These are phyloP conservation scores for Leccinum truebloodii DNA, from an alignment of 768 basidiomycete genomes.

Conservation along the genomic window DNA sequence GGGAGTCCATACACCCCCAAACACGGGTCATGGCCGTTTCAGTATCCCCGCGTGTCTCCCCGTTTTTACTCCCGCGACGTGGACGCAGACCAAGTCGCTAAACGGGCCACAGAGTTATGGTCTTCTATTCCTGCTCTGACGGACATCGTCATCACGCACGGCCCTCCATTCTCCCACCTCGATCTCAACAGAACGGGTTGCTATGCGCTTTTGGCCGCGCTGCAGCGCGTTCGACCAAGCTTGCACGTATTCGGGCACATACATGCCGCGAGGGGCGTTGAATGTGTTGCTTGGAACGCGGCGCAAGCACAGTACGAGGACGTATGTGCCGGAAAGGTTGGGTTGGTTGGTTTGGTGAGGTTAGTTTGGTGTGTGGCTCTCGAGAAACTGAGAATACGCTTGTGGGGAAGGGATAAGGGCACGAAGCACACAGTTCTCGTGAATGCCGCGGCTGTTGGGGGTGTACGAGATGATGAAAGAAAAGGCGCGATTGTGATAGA, in stretches of 20 bases:
- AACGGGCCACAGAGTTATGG: constrained; percentile 2
- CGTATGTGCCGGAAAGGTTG: constrained; percentile 3
- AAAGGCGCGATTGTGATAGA: constrained; percentile 5
- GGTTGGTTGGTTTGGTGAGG: constrained; percentile 1
- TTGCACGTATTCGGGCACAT: constrained; percentile 15
- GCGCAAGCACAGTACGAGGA: constrained; percentile 9
- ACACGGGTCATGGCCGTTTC: constrained; percentile 10
- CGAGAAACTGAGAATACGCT: neutral
- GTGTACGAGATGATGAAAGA: constrained; percentile 11
- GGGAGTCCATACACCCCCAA: constrained; percentile 14
- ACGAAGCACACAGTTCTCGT: constrained; percentile 2
- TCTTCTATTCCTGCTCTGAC: neutral
- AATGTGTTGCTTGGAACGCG: constrained; percentile 3
- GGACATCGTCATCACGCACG: neutral
- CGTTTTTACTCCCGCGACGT: neutral
- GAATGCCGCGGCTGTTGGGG: constrained; percentile 9
- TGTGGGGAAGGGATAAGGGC: neutral
- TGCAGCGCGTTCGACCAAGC: constrained; percentile 9
- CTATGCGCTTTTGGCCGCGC: constrained; percentile 5
- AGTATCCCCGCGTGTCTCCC: constrained; percentile 11
- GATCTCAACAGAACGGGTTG: constrained; percentile 2
- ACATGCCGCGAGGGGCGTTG: constrained; percentile 9
- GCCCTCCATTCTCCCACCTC: constrained; percentile 1
- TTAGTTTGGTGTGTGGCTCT: constrained; percentile 1
- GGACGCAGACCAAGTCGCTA: neutral